Base-by-base conservation (phyloP, 129 eudicot species). In the Escallonia rubra region DNA sequence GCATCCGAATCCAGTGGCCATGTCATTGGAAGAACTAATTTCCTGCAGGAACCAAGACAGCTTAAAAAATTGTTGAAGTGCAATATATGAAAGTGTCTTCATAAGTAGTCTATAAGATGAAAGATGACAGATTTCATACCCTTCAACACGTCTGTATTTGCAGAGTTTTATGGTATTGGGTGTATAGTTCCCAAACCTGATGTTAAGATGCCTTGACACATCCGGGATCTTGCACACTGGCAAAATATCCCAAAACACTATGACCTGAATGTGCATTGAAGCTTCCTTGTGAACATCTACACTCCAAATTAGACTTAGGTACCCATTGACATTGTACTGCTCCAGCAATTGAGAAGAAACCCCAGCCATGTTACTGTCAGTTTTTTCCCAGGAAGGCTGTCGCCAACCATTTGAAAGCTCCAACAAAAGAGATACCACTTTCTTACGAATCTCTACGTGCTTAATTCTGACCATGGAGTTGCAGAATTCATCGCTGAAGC, bases 201-300 rank as follows among this genome's bases (percentile, higher is more conserved):
- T 12, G 45, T 74, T 59, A 7, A 79, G 64, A 40, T 49, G 7
- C 47, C 14, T 69, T 4, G 61, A 72, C 50, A 74, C 13, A 16
- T 74, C 13, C 12, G 73, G 69, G 46, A 79, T 47, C 52, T 79
- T 51, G 2, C 10, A 57, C 56, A 7, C 9, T 41, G 76, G 76
- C 66, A 73, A 47, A 10, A 79, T n/a, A 64, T 74, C 79, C 76
- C 71, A 74, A 7, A 79, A 43, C 23, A 69, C 73, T 15, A 73
- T 14, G 10, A 79, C 66, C 67, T 79, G 83, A 7, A 65, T 52
- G 23, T 74, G 42, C 8, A 8, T 43, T 43, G 68, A 43, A 6
- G 69, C 74, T 42, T 79, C 76, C 40, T 43, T 71, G 23, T 46
- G 61, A 63, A 79, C 59, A 43, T 74, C 76, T 0, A 78, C 47